phyloP scores from a whole-genome alignment of 192 early-diverging fungal species.

The Physocladia obscura region DNA sequence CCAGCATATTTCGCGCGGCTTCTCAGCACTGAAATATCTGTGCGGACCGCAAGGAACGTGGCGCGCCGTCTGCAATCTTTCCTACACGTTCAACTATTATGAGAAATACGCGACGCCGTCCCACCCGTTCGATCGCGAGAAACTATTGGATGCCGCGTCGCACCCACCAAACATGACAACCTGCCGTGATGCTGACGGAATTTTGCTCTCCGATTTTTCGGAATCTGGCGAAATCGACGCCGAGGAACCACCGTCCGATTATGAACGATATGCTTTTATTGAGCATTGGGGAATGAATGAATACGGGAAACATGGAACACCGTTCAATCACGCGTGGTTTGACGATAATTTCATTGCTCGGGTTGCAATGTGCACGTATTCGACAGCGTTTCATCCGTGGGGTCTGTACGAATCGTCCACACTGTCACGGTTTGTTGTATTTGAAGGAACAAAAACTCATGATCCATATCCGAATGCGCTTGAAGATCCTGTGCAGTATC shows the following conservation, averaged over 20 bases:
- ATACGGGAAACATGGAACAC: neutral
- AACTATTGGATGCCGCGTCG: neutral
- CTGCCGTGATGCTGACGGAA: conserved; percentile 6
- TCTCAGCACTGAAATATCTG: neutral
- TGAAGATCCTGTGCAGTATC: conserved; percentile 16
- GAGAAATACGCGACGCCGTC: neutral
- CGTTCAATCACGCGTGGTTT: conserved; percentile 9
- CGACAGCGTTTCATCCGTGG: neutral
- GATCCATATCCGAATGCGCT: conserved; percentile 10
- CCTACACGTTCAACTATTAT: conserved; percentile 19
- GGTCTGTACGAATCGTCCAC: neutral
- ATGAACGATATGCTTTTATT: neutral
- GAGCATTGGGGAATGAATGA: conserved; percentile 15
- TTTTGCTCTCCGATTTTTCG: conserved; percentile 7
- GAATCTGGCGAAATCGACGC: neutral
- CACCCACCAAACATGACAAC: conserved; percentile 9
- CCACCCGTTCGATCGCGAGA: neutral
- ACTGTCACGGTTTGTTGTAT: neutral
- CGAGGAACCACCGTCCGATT: neutral
- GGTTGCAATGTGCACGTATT: conserved; percentile 1
- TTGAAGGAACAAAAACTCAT: neutral
- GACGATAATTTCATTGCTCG: conserved; percentile 17
- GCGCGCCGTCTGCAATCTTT: neutral
- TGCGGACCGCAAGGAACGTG: neutral
- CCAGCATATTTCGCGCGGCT: conserved; percentile 10